Evolutionary conservation across 2,329 filamentous ascomycete genomes (phyloP).

Genomic region (Aschersonia sp.): DNA sequence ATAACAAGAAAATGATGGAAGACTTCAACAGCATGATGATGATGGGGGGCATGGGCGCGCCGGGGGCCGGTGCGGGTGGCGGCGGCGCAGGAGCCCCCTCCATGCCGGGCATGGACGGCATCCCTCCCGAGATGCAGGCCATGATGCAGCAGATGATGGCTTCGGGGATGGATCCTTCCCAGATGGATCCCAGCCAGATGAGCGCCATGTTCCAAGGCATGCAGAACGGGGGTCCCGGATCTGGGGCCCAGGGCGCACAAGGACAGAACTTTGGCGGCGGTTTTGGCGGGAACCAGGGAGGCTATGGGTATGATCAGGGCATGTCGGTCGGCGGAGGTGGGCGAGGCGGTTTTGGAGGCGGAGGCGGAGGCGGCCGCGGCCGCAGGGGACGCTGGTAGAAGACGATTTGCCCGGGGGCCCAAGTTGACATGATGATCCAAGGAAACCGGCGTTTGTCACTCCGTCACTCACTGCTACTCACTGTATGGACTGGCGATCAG

Average conservation of each 20-base stretch:
- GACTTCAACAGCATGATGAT: slow-evolving; percentile 58
- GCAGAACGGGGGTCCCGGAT: slow-evolving; percentile 30
- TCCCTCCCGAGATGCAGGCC: slow-evolving; percentile 50
- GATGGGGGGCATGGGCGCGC: slow-evolving; percentile 36
- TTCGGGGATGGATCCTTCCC: slow-evolving; percentile 47
- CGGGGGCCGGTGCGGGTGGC: slow-evolving; percentile 21
- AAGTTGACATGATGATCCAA: neutral
- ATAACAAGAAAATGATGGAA: slow-evolving; percentile 67
- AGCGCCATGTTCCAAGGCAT: slow-evolving; percentile 45
- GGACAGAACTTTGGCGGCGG: slow-evolving; percentile 35
- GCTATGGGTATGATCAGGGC: slow-evolving; percentile 33
- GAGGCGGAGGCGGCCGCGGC: slow-evolving; percentile 15
- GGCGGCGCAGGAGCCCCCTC: slow-evolving; percentile 18
- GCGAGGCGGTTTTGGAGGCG: slow-evolving; percentile 17
- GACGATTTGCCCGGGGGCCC: neutral
- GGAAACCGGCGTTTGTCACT: too few relatives aligned
- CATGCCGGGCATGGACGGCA: slow-evolving; percentile 47
- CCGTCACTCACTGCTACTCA: too few relatives aligned
- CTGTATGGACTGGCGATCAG: too few relatives aligned
- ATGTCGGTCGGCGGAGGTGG: slow-evolving; percentile 26
- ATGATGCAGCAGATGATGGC: slow-evolving; percentile 62
- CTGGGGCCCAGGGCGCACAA: slow-evolving; percentile 32
- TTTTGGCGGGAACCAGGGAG: slow-evolving; percentile 38
- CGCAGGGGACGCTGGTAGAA: slow-evolving; percentile 14
- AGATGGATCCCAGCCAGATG: slow-evolving; percentile 48